Percentiles rank a stretch among this genome's conserved stretches.
Conservation (phyloP, 2,329 filamentous ascomycete species). For the Verticillium tricorpus region DNA sequence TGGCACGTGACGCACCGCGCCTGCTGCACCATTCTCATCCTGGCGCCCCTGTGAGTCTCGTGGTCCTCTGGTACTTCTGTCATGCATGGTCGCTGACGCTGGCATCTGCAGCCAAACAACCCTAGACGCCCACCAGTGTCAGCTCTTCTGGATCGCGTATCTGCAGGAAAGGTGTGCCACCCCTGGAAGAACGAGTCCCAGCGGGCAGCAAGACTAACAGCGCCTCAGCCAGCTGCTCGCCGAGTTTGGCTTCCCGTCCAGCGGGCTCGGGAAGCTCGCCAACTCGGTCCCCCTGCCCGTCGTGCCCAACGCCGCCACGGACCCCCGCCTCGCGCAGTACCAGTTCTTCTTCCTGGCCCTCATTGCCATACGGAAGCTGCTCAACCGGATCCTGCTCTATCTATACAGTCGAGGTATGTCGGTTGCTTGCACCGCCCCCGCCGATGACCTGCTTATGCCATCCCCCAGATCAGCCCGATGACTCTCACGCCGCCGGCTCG, state of each 20-base stretch:
- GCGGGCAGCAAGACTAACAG: neutral
- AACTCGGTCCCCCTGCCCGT: constrained; percentile 2
- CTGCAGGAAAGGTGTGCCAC: constrained; percentile 4
- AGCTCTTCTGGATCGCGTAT: constrained; percentile 7
- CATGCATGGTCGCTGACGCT: neutral
- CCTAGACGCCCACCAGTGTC: constrained; percentile 3
- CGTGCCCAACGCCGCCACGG: neutral
- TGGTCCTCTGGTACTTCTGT: neutral
- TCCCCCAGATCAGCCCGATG: neutral
- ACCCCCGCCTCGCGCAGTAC: neutral
- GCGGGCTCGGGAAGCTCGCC: constrained; percentile 2
- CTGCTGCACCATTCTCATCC: neutral
- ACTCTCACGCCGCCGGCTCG: neutral
- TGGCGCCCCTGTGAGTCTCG: neutral
- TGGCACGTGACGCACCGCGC: constrained; percentile 2
- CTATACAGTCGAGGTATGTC: constrained; percentile 3
- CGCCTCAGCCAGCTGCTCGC: neutral
- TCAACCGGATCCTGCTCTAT: constrained; percentile 5
- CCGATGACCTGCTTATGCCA: neutral
- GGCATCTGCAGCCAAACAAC: neutral
- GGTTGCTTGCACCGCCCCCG: neutral
- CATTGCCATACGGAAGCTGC: constrained; percentile 5
- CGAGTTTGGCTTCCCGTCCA: constrained; percentile 6
- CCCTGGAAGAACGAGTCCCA: neutral
- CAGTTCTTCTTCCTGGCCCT: constrained; percentile 9